These are phyloP conservation scores for Volutella citrinella DNA, from an alignment of 2,329 filamentous ascomycete genomes.

Conservation along the genomic window DNA sequence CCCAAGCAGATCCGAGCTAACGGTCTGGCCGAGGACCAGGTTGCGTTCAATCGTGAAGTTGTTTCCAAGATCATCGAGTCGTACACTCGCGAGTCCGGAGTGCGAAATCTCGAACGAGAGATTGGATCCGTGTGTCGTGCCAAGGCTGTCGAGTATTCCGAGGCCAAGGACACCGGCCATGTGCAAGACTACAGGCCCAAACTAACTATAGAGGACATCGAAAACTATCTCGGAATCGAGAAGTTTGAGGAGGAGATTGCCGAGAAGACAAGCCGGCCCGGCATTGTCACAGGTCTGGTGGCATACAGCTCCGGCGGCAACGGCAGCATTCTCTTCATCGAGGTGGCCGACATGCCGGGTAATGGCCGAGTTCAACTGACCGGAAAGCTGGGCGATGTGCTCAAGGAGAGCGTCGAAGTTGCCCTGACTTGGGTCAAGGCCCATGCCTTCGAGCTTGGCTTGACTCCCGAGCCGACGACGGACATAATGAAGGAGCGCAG, in stretches of 20 bases:
- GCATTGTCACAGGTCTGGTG: slow-evolving; percentile 93
- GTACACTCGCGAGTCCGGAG: slow-evolving; percentile 94
- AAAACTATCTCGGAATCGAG: slow-evolving; percentile 88
- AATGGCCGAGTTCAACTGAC: slow-evolving; percentile 90
- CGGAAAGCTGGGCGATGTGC: slow-evolving; percentile 91
- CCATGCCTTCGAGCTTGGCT: slow-evolving; percentile 85
- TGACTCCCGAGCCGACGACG: slow-evolving; percentile 75
- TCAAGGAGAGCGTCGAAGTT: slow-evolving; percentile 96
- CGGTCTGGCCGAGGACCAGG: slow-evolving; percentile 72
- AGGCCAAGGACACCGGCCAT: slow-evolving; percentile 73
- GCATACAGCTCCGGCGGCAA: slow-evolving; percentile 92
- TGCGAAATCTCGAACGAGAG: slow-evolving; percentile 93
- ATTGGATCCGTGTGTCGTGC: slow-evolving; percentile 91
- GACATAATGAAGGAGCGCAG: slow-evolving; percentile 96
- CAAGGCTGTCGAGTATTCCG: slow-evolving; percentile 92
- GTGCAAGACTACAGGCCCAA: slow-evolving; percentile 69
- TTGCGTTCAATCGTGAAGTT: slow-evolving; percentile 76
- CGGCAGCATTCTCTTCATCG: slow-evolving; percentile 96
- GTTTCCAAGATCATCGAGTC: slow-evolving; percentile 93
- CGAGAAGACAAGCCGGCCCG: slow-evolving; percentile 77
- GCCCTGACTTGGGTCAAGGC: slow-evolving; percentile 96
- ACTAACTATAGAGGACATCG: slow-evolving; percentile 76
- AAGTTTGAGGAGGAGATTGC: slow-evolving; percentile 95
- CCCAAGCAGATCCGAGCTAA: slow-evolving; percentile 94
- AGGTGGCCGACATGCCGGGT: slow-evolving; percentile 96